A percentile compares a stretch with the other conserved stretches of the same genome.
Evolutionary conservation across 441 rosid species (phyloP).

Genomic region (Eugenia klotzschiana): DNA sequence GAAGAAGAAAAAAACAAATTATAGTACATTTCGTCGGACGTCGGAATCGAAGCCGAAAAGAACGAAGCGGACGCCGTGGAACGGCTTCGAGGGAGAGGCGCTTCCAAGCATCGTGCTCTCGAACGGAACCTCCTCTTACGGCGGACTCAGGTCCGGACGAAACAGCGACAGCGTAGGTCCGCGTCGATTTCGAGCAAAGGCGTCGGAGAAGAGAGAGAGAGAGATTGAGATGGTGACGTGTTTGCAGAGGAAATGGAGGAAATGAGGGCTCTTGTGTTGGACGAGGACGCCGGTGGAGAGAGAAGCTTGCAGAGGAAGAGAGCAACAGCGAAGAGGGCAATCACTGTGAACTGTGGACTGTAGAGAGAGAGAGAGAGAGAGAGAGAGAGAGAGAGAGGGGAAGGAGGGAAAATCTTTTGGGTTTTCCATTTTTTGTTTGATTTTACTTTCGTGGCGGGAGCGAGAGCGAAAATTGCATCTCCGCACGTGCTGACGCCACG

Average conservation of each 20-base stretch:
- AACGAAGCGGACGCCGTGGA: slow-evolving; percentile 53
- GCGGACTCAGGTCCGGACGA: not conserved
- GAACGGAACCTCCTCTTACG: not conserved
- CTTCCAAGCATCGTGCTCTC: slow-evolving; percentile 17
- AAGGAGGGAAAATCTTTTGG: slow-evolving; percentile 10
- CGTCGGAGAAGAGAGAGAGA: slow-evolving; percentile 4
- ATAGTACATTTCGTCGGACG: slow-evolving; percentile 19
- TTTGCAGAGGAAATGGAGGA: not conserved
- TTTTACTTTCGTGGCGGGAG: slow-evolving; percentile 35
- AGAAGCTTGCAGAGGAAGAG: not conserved
- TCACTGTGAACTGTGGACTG: not conserved
- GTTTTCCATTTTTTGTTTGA: not conserved
- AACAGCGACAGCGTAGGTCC: not conserved
- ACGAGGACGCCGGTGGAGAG: not conserved
- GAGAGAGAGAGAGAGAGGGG: not conserved
- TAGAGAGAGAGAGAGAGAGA: slow-evolving; percentile 4
- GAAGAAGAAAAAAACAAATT: not conserved
- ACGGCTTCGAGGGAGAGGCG: slow-evolving; percentile 22
- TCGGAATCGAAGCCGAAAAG: slow-evolving; percentile 53
- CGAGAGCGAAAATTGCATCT: not conserved
- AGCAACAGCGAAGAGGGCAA: not conserved
- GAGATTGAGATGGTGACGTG: not conserved
- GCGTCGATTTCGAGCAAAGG: not conserved
- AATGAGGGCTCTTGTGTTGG: not conserved
- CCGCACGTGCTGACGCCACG: not conserved